These are phyloP conservation scores for Aphanomyces invadans DNA, from an alignment of 352 stramenopile species.

Conservation along the genomic window DNA sequence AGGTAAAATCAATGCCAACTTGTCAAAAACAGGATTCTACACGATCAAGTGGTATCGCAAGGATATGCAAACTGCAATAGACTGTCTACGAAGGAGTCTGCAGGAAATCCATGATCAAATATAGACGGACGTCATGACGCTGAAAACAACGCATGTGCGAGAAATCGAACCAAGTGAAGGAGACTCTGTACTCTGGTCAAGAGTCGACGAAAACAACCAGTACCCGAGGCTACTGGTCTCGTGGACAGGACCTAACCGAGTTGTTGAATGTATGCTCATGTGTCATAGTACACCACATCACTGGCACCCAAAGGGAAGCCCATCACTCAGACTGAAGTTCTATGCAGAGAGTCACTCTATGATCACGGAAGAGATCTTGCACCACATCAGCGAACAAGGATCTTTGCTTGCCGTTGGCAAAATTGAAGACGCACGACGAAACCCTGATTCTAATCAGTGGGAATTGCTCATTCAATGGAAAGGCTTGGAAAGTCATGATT, in stretches of 20 bases:
- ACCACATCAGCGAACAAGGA: constrained; percentile 12
- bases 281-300: constrained; percentile 26
- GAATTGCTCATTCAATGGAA: not conserved
- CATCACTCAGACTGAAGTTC: constrained; percentile 33
- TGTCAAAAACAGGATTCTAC: not conserved
- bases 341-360: constrained; percentile 7
- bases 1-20: not conserved
- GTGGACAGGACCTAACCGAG: constrained; percentile 31
- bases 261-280: constrained; percentile 28
- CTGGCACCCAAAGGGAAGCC: constrained; percentile 26
- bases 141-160: constrained; percentile 10
- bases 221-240: constrained; percentile 31
- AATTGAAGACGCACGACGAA: not conserved
- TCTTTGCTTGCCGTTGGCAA: not conserved
- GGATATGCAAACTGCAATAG: not conserved
- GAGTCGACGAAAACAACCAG: constrained; percentile 30
- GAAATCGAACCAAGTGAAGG: constrained; percentile 27
- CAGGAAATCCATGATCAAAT: not conserved
- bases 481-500: constrained; percentile 4
- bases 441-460: not conserved
- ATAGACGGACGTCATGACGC: constrained; percentile 9
- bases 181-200: constrained; percentile 33
- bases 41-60: not conserved
- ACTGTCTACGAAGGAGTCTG: not conserved
- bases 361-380: constrained; percentile 8